Evolutionary conservation across 805 yeast genomes (phyloP).

Genomic region (Yarrowia sp.): DNA sequence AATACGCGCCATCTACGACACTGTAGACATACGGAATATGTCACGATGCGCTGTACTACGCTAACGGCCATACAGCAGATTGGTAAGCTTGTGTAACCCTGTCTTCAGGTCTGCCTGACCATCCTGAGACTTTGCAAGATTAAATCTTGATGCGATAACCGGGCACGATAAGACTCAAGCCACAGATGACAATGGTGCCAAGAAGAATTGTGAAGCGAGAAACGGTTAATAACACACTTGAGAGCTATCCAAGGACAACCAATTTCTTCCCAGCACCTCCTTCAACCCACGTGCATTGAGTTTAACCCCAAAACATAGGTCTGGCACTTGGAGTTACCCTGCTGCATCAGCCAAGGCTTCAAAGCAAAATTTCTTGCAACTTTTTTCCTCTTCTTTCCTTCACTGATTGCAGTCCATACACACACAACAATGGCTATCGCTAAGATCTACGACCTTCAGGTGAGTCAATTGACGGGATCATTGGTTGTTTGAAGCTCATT

Average conservation of each 20-base stretch:
- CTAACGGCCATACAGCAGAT: not conserved
- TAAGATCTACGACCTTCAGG: constrained; percentile 34
- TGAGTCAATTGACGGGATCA: constrained; percentile 31
- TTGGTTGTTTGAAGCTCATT: too few species aligned
- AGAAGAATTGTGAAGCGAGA: too few species aligned
- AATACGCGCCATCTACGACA: too few species aligned
- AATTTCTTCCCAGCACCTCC: not conserved
- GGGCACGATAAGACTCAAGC: constrained; percentile 19
- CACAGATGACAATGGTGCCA: not conserved
- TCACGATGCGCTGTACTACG: not conserved
- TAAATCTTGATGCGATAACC: not conserved
- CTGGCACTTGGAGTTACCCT: constrained; percentile 10
- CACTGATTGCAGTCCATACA: constrained; percentile 27
- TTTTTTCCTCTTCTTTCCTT: constrained; percentile 35
- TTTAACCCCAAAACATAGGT: constrained; percentile 32
- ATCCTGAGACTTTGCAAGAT: not conserved
- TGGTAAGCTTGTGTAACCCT: not conserved
- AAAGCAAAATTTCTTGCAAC: constrained; percentile 26
- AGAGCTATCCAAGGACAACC: not conserved
- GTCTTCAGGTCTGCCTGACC: not conserved
- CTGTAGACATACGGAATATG: too few species aligned
- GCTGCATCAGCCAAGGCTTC: constrained; percentile 26
- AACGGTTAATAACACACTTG: not conserved
- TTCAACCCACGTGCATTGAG: constrained; percentile 29
- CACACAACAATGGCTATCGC: constrained; percentile 32